Percentiles rank a stretch among this genome's conserved stretches.
Evolutionary conservation across 805 yeast genomes (phyloP).

Genomic region (Huiozyma naganishii): DNA sequence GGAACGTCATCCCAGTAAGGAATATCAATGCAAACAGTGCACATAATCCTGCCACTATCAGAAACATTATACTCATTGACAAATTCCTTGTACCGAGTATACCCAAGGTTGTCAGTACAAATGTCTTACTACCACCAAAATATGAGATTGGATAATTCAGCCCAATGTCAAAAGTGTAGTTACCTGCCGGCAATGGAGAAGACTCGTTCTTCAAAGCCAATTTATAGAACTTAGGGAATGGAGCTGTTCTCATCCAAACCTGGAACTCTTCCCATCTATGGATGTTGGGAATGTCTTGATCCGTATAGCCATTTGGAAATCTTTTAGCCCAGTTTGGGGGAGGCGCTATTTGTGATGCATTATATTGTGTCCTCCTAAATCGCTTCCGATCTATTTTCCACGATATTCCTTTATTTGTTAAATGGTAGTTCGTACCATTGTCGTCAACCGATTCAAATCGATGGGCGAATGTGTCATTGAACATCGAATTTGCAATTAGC

Average conservation of each 20-base stretch:
- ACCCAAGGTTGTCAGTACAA: conserved; percentile 72
- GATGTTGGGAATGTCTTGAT: conserved; percentile 58
- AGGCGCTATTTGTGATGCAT: conserved; percentile 53
- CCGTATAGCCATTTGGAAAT: conserved; percentile 67
- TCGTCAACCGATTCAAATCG: conserved; percentile 32
- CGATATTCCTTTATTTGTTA: conserved; percentile 49
- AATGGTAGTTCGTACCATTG: conserved; percentile 27
- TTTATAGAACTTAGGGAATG: conserved; percentile 80
- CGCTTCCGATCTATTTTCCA: conserved; percentile 61
- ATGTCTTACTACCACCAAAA: conserved; percentile 82
- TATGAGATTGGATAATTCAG: conserved; percentile 71
- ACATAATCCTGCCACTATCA: conserved; percentile 73
- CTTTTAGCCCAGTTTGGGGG: conserved; percentile 73
- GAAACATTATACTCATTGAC: conserved; percentile 73
- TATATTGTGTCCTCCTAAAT: conserved; percentile 54
- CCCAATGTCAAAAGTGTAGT: conserved; percentile 56
- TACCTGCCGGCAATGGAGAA: conserved; percentile 47
- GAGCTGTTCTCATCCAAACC: conserved; percentile 91
- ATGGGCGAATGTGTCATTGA: conserved; percentile 60
- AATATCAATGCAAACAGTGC: conserved; percentile 64
- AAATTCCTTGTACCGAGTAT: conserved; percentile 82
- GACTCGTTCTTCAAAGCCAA: conserved; percentile 65
- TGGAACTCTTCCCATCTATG: conserved; percentile 60
- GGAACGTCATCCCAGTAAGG: conserved; percentile 67
- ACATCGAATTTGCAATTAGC: conserved; percentile 66